Base-by-base conservation (phyloP, 129 eudicot species). In the Lactuca saligna region DNA sequence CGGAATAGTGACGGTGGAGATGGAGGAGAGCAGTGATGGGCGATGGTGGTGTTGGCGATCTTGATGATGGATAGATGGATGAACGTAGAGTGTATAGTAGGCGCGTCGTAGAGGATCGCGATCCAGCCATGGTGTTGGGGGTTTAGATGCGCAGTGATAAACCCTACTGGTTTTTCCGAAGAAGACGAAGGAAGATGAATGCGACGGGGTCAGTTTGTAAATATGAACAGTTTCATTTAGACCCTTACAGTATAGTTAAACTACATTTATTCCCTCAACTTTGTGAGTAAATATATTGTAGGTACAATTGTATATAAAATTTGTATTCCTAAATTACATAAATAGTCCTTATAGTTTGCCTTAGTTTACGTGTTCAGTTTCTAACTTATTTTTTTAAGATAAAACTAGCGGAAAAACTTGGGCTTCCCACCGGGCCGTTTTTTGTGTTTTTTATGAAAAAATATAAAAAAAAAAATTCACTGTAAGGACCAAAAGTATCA, bases 21-120 rank as follows among this genome's bases (percentile, higher is more conserved):
- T 84, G 85, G 84, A 87, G 85, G 64, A 72, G 80, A 6, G 86
- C 80, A 20, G 91, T 75, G 57, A 68, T 70, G 8, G 89, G 80
- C 5, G 90, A 87, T 10, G 81, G 80, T 10, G 86, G 70, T 48
- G 79, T 17, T 14, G 82, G 54, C 25, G 81, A 66, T 20, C 66
- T 49, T 4, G 74, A n/a, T 46, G 75, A 38, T 66, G 48, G 62
- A 37, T 54, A 17, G 70, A 77, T 32, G 56, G 86, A 35, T 66
- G 87, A 63, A 54, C 73, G 84, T 68, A 88, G 82, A 51, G 88
- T 75, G 83, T 91, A 88, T 50, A 91, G 83, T 7, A 91, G 63
- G 68, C 97, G 91, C 67, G 87, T 58, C 4, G 96, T 67, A 3
- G 86, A 74, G 65, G 84, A 81, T 81, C 95, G 80, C 25, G 91